phyloP scores from a whole-genome alignment of 2,329 filamentous ascomycete genomes.

The Pestalotiopsis fici region DNA sequence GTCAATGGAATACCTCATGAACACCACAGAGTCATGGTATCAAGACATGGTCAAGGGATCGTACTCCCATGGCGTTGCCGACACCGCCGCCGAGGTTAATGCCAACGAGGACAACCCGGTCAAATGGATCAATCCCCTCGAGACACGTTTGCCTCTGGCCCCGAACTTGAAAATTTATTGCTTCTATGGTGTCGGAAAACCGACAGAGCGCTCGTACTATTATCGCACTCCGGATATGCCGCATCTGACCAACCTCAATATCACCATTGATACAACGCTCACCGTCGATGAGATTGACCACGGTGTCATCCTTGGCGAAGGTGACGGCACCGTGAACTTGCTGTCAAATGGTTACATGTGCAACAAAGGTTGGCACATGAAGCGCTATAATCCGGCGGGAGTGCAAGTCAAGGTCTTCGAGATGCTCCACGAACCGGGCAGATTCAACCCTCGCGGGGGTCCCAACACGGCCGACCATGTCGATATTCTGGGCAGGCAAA shows the following conservation, averaged over 20 bases:
- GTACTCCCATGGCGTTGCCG: constrained; percentile 89
- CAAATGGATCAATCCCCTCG: constrained; percentile 96
- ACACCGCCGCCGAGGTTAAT: constrained; percentile 77
- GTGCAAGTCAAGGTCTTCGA: constrained; percentile 83
- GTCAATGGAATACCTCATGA: constrained; percentile 76
- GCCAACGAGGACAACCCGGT: constrained; percentile 72
- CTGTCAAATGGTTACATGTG: constrained; percentile 96
- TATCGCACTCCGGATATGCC: constrained; percentile 73
- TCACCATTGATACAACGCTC: constrained; percentile 70
- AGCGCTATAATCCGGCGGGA: constrained; percentile 87
- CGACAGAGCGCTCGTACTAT: constrained; percentile 89
- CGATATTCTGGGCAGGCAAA: constrained; percentile 88
- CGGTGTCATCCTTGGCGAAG: constrained; percentile 93
- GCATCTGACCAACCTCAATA: constrained; percentile 66
- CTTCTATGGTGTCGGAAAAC: constrained; percentile 94
- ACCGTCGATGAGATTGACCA: constrained; percentile 70
- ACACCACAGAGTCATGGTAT: constrained; percentile 86
- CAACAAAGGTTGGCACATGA: constrained; percentile 89
- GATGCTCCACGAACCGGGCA: constrained; percentile 94
- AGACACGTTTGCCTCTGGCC: constrained; percentile 82
- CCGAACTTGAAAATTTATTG: constrained; percentile 94
- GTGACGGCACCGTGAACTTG: constrained; percentile 94
- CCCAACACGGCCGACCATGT: constrained; percentile 85
- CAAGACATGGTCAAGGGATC: constrained; percentile 67
- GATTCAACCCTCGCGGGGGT: constrained; percentile 80